Conservation (phyloP, 1,284 basidiomycete species). For the Apiotrichum sp. region DNA sequence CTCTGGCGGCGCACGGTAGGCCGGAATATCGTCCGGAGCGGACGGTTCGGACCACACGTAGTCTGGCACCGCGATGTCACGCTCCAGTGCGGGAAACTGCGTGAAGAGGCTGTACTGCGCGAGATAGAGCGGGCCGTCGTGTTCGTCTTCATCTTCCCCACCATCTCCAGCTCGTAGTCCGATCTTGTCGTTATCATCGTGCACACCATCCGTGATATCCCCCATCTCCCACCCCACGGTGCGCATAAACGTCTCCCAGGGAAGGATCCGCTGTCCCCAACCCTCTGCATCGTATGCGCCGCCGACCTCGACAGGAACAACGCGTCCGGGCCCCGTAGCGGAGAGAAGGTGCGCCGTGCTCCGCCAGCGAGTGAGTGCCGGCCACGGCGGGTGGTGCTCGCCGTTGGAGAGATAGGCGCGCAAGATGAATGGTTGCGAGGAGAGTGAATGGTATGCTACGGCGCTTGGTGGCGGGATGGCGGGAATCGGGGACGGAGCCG, state of each 20-base stretch:
- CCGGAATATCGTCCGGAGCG: constrained; percentile 48
- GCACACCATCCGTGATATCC: neutral
- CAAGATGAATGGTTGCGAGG: constrained; percentile 64
- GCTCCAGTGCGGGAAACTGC: constrained; percentile 72
- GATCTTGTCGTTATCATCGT: too few relatives aligned
- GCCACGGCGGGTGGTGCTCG: constrained; percentile 65
- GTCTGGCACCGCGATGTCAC: constrained; percentile 75
- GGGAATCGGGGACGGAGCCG: constrained; percentile 40
- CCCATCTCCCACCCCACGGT: constrained; percentile 51
- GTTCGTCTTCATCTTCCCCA: neutral
- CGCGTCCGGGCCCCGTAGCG: constrained; percentile 65
- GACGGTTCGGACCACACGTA: constrained; percentile 71
- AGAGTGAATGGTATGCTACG: constrained; percentile 43
- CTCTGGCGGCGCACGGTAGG: constrained; percentile 58
- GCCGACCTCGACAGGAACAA: constrained; percentile 88
- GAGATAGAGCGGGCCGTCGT: constrained; percentile 59
- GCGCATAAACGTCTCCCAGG: constrained; percentile 68
- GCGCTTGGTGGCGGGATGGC: constrained; percentile 57
- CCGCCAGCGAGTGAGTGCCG: constrained; percentile 56
- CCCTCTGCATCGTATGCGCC: constrained; percentile 69
- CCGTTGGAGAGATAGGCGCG: constrained; percentile 52
- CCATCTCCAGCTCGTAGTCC: too few relatives aligned
- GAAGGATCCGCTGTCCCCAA: constrained; percentile 77
- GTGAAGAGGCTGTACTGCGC: constrained; percentile 81
- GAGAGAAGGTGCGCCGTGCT: constrained; percentile 61